A percentile compares a stretch with the other conserved stretches of the same genome.
phyloP scores from a whole-genome alignment of 2,329 filamentous ascomycete species.

The Whalleya microplaca region DNA sequence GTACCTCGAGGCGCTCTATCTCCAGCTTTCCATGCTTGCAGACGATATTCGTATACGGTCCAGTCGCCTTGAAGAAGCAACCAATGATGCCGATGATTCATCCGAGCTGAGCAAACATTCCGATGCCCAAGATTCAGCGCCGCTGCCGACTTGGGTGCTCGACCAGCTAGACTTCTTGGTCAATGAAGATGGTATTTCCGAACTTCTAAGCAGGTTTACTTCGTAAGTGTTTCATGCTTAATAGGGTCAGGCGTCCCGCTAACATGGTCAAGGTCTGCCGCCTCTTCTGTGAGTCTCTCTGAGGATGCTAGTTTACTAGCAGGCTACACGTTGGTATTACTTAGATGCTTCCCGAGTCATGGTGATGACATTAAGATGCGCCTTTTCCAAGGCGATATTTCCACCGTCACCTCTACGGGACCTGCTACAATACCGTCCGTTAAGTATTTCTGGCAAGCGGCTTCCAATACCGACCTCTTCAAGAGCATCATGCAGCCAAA shows the following conservation, averaged over 20 bases:
- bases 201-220: constrained; percentile 53
- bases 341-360: constrained; percentile 80
- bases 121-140: constrained; percentile 33
- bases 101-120: constrained; percentile 48
- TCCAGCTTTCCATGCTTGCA: constrained; percentile 56
- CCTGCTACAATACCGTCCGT: constrained; percentile 63
- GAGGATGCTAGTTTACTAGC: constrained; percentile 75
- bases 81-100: constrained; percentile 38
- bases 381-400: constrained; percentile 76
- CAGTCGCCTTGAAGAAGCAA: constrained; percentile 36
- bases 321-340: constrained; percentile 81
- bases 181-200: constrained; percentile 73
- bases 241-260: constrained; percentile 33
- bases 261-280: constrained; percentile 35
- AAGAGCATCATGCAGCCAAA: constrained; percentile 36
- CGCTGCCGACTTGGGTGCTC: constrained; percentile 61
- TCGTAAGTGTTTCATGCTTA: constrained; percentile 36
- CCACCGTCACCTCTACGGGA: constrained; percentile 40
- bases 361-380: constrained; percentile 94
- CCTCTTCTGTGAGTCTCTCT: constrained; percentile 41
- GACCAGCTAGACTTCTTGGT: constrained; percentile 72
- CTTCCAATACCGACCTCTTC: constrained; percentile 49
- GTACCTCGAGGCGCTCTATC: constrained; percentile 57
- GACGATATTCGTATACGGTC: constrained; percentile 52
- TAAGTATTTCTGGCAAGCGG: constrained; percentile 80